phyloP scores from a whole-genome alignment of 2,329 filamentous ascomycete species.

The Rhinocladiella mackenziei region DNA sequence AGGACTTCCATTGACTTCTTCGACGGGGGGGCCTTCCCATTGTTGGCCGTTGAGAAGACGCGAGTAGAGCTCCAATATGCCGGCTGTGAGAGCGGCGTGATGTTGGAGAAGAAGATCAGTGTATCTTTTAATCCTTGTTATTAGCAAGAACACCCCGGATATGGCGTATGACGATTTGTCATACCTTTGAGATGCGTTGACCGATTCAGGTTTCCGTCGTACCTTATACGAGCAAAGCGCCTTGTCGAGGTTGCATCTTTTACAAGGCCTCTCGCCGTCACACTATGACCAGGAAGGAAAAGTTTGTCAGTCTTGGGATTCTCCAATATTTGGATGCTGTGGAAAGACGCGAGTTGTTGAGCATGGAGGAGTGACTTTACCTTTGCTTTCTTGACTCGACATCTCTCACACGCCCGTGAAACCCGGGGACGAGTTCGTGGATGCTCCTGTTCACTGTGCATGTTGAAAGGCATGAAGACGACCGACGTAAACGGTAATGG shows the following conservation, averaged over 20 bases:
- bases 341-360: background rate
- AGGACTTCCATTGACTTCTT: constrained; percentile 17
- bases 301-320: background rate
- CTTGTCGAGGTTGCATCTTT: constrained; percentile 18
- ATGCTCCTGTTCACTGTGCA: constrained; percentile 9
- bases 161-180: background rate
- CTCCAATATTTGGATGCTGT: background rate
- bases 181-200: constrained; percentile 15
- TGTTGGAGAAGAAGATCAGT: constrained; percentile 17
- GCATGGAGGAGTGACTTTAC: background rate
- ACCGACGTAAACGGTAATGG: background rate
- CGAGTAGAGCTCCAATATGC: constrained; percentile 14
- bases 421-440: constrained; percentile 9
- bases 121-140: constrained; percentile 8
- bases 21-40: constrained; percentile 14
- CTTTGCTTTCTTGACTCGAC: constrained; percentile 19
- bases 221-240: constrained; percentile 18
- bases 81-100: constrained; percentile 15
- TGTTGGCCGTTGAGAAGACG: constrained; percentile 8
- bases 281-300: constrained; percentile 2
- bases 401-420: constrained; percentile 16
- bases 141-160: background rate
- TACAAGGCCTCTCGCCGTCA: constrained; percentile 19
- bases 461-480: background rate
- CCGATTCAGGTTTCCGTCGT: constrained; percentile 13